phyloP scores from a whole-genome alignment of 2,329 filamentous ascomycete genomes.

The Ophiosphaerella korrae region DNA sequence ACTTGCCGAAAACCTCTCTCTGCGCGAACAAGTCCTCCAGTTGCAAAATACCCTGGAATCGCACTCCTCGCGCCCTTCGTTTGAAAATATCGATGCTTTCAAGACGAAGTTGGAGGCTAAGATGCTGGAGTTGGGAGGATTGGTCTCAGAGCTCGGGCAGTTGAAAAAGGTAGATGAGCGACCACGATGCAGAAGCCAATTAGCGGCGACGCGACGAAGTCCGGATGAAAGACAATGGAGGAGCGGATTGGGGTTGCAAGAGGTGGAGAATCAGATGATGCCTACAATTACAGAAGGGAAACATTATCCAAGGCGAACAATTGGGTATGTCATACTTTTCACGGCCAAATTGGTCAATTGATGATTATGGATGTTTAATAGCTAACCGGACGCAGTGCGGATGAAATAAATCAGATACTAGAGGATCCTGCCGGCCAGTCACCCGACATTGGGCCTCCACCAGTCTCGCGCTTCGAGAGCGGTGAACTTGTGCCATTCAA shows the following conservation, averaged over 20 bases:
- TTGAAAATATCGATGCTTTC: slow-evolving; percentile 71
- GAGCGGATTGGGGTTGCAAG: slow-evolving; percentile 51
- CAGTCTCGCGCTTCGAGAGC: slow-evolving; percentile 58
- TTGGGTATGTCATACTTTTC: slow-evolving; percentile 62
- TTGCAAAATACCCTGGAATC: slow-evolving; percentile 71
- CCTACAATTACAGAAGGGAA: slow-evolving; percentile 74
- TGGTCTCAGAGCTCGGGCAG: slow-evolving; percentile 69
- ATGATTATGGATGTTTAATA: background rate
- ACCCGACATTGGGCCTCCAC: slow-evolving; percentile 68
- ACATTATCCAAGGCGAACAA: slow-evolving; percentile 67
- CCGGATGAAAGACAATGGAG: slow-evolving; percentile 62
- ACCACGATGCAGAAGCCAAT: slow-evolving; percentile 55
- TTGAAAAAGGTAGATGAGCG: slow-evolving; percentile 30
- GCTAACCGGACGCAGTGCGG: slow-evolving; percentile 53
- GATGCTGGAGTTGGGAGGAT: slow-evolving; percentile 69
- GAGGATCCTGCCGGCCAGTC: slow-evolving; percentile 64
- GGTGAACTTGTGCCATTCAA: slow-evolving; percentile 56
- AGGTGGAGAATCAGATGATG: slow-evolving; percentile 60
- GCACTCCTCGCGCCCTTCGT: slow-evolving; percentile 62
- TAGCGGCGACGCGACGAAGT: slow-evolving; percentile 51
- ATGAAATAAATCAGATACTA: slow-evolving; percentile 62
- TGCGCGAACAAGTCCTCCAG: slow-evolving; percentile 72
- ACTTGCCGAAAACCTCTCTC: slow-evolving; percentile 77
- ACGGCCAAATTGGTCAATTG: background rate
- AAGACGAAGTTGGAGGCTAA: slow-evolving; percentile 74